These are phyloP conservation scores for Umbelopsis sp. DNA, from an alignment of 192 early-diverging fungal genomes.

Conservation along the genomic window DNA sequence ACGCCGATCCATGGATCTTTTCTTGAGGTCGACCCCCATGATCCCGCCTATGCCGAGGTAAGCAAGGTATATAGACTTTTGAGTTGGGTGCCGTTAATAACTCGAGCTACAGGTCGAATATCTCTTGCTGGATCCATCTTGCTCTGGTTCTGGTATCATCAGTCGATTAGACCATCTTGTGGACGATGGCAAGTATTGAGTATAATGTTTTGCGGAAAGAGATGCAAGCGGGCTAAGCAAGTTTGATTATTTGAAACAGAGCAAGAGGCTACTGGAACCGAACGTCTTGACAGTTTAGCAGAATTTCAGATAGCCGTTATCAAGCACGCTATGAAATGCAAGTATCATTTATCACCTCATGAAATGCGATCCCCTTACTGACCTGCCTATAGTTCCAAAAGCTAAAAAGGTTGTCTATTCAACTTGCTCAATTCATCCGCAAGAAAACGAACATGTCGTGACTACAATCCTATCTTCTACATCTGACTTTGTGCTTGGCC, in stretches of 20 bases:
- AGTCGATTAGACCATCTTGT: constrained; percentile 85
- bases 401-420: constrained; percentile 92
- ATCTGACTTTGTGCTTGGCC: constrained; percentile 57
- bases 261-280: constrained; percentile 41
- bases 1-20: constrained; percentile 73
- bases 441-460: constrained; percentile 97
- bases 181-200: constrained; percentile 55
- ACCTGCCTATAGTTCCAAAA: constrained; percentile 58
- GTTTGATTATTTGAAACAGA: background rate
- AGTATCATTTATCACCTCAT: background rate
- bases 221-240: background rate
- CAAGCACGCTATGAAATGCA: constrained; percentile 81
- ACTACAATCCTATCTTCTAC: constrained; percentile 60
- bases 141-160: constrained; percentile 95
- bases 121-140: constrained; percentile 93
- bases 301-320: constrained; percentile 86
- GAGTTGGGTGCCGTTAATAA: background rate
- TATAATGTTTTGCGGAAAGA: background rate
- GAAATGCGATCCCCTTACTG: background rate
- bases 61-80: background rate
- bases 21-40: constrained; percentile 77
- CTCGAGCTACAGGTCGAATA: constrained; percentile 64
- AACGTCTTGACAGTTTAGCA: constrained; percentile 72
- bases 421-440: constrained; percentile 90
- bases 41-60: constrained; percentile 59